Conservation (phyloP, 2,329 filamentous ascomycete species). For the Aspergillus fumigatiaffinis region DNA sequence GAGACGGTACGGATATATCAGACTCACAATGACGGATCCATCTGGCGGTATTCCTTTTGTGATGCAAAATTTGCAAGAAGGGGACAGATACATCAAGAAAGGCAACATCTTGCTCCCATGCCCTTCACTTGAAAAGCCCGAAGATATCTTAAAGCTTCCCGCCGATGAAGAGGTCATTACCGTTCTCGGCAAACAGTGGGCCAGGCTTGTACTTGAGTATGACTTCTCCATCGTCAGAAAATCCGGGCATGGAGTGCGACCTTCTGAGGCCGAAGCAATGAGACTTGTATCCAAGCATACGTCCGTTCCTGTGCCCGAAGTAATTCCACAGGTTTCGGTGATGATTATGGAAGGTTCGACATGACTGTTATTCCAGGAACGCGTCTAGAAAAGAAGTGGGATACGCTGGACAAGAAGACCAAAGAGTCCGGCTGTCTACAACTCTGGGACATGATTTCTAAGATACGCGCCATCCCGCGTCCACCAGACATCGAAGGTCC, state of each 20-base stretch:
- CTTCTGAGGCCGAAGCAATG: conserved; percentile 19
- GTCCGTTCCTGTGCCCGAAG: conserved; percentile 16
- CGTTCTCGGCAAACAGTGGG: conserved; percentile 13
- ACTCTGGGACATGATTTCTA: conserved; percentile 18
- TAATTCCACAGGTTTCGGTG: conserved; percentile 8
- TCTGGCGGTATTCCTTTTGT: neutral
- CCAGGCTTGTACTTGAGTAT: conserved; percentile 15
- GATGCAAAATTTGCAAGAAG: conserved; percentile 1
- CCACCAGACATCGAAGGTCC: conserved; percentile 10
- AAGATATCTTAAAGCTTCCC: neutral
- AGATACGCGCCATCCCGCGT: conserved; percentile 14
- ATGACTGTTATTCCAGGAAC: conserved; percentile 16
- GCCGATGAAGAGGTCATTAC: conserved; percentile 12
- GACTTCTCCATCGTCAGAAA: conserved; percentile 16
- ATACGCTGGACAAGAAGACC: conserved; percentile 12
- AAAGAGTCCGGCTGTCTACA: conserved; percentile 21
- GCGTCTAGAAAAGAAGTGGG: conserved; percentile 14
- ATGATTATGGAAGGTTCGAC: neutral
- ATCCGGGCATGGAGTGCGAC: conserved; percentile 12
- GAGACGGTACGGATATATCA: too few relatives aligned
- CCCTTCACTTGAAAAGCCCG: neutral
- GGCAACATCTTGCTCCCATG: conserved; percentile 9
- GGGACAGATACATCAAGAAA: conserved; percentile 6
- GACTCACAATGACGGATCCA: neutral
- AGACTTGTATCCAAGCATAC: conserved; percentile 16